A percentile compares a stretch with the other conserved stretches of the same genome.
phyloP scores from a whole-genome alignment of 345 rosid genomes.

The Erucastrum elatum region DNA sequence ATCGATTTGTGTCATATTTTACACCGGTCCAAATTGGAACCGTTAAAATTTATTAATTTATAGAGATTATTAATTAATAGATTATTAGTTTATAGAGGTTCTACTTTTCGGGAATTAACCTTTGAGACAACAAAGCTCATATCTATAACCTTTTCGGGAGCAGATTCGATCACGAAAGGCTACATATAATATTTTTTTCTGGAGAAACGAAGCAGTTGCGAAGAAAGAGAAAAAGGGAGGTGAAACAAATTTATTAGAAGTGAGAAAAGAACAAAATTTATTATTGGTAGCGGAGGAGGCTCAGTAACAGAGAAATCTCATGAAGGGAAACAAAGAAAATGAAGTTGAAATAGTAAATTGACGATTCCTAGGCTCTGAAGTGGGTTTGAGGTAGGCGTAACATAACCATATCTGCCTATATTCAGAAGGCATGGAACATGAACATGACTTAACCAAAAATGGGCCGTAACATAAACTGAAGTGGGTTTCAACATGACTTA shows the following conservation, averaged over 20 bases:
- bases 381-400: not conserved
- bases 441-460: not conserved
- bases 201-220: not conserved
- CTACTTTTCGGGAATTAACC: no score
- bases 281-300: not conserved
- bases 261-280: not conserved
- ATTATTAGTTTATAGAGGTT: no score
- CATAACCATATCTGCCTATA: not conserved
- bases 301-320: not conserved
- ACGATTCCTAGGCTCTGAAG: not conserved
- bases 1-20: no score
- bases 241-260: not conserved
- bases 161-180: not conserved
- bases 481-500: not conserved
- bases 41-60: no score
- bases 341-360: not conserved
- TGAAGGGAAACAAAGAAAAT: not conserved
- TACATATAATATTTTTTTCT: not conserved
- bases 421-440: not conserved
- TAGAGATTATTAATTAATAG: no score
- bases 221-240: not conserved
- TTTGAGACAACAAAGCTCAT: not conserved
- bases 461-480: not conserved
- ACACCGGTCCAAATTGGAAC: no score
- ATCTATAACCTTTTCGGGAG: not conserved